Evolutionary conservation across 768 basidiomycete genomes (phyloP), one percentile per base, ranked within the genome.

Genomic region (Amanita pseudoporphyria): DNA sequence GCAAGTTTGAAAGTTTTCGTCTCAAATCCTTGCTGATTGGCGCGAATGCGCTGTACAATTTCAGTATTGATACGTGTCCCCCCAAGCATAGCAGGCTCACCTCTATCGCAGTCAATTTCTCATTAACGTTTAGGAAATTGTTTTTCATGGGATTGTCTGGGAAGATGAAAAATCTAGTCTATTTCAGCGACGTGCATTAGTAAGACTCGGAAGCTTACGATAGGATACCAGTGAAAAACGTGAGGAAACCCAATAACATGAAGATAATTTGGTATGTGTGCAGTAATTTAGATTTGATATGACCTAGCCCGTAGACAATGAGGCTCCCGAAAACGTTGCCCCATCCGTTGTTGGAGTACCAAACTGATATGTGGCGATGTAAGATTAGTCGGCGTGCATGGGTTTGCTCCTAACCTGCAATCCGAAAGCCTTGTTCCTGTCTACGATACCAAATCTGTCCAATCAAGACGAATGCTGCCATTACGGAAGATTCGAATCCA

Each of bases 381-480:
- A 32, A 53, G 37, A 21, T 28, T 4, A n/a, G 35, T 24, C 5
- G 21, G 5, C 46, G 14, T 5, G 19, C 22, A 9, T 28, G 21
- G 22, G 16, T 37, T 31, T 35, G 37, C 1, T 16, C 40, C 62
- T 50, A 43, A 65, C 65, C 54, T 18, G 64, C 64, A n/a, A 66
- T 53, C 6, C 67, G 58, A 32, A 62, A 56, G 2, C 67, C 65
- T 51, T 68, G 67, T 49, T 68, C 67, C 19, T 61, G 64, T 35
- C 67, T 53, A 26, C 63, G 60, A 55, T 68, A 68, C 65, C 65
- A 68, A 9, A 64, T 64, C 45, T 68, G 67, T 1, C 60, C 60
- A 1, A 62, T 57, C 5, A 68, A 55, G 22, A 68, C 58, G 40
- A 65, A 64, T 2, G 67, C 59, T 9, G 60, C 56, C 38, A 56